Conservation (phyloP, 2,329 filamentous ascomycete species). For the Talaromyces sp. region DNA sequence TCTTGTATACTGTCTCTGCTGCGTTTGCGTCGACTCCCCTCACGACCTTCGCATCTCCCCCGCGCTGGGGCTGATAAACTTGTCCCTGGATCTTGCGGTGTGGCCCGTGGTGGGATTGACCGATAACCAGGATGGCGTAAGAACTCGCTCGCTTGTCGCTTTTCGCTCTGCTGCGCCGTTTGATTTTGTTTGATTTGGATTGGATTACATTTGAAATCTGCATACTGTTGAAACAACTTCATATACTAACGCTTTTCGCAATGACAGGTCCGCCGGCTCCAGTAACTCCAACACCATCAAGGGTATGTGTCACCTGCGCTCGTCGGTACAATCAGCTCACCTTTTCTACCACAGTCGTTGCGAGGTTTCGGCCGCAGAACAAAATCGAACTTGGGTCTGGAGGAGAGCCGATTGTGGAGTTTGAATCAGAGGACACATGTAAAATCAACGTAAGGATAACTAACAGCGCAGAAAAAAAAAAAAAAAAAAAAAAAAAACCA, state of each 20-base stretch:
- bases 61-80: constrained; percentile 9
- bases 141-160: constrained; percentile 13
- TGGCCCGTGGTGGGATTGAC: constrained; percentile 7
- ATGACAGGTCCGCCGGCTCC: neutral
- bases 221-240: neutral
- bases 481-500: neutral
- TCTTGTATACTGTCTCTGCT: neutral
- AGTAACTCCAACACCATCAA: constrained; percentile 47
- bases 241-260: neutral
- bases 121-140: constrained; percentile 43
- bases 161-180: neutral
- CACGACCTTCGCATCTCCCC: neutral
- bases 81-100: constrained; percentile 5
- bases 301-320: constrained; percentile 36
- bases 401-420: constrained; percentile 85
- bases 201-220: neutral
- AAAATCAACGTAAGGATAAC: constrained; percentile 61
- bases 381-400: constrained; percentile 84
- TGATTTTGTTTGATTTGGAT: neutral
- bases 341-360: constrained; percentile 62
- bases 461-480: neutral
- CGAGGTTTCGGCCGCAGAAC: constrained; percentile 96
- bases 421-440: constrained; percentile 86
- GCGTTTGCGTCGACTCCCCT: neutral
- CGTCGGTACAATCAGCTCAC: constrained; percentile 4